A percentile compares a stretch with the other conserved stretches of the same genome.
phyloP scores from a whole-genome alignment of 805 yeast species.

The Suhomyces canberraensis region DNA sequence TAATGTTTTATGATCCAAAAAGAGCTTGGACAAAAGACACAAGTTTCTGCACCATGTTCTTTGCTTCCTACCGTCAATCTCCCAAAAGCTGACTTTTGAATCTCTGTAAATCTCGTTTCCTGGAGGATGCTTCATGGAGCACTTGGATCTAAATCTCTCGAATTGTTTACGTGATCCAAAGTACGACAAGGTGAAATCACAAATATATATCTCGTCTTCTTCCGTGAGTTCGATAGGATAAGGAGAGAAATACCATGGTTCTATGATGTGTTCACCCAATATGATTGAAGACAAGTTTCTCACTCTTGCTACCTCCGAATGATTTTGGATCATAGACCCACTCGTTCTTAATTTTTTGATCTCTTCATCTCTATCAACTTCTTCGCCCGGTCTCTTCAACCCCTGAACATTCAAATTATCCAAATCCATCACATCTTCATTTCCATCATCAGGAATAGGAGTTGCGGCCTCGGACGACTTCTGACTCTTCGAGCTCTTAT shows the following conservation, averaged over 20 bases:
- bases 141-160: constrained; percentile 84
- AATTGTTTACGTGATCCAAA: constrained; percentile 89
- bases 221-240: constrained; percentile 94
- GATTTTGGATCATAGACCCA: constrained; percentile 95
- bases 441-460: constrained; percentile 24
- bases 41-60: constrained; percentile 96
- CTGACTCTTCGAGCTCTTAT: constrained; percentile 18
- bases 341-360: constrained; percentile 86
- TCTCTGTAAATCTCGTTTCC: constrained; percentile 97
- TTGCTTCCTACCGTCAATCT: constrained; percentile 94
- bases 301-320: constrained; percentile 85
- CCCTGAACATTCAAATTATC: constrained; percentile 88
- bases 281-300: constrained; percentile 76
- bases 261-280: constrained; percentile 87
- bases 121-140: constrained; percentile 93
- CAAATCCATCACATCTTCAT: constrained; percentile 74
- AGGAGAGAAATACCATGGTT: constrained; percentile 99
- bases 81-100: constrained; percentile 89
- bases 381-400: constrained; percentile 59
- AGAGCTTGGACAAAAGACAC: constrained; percentile 84
- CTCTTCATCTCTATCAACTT: constrained; percentile 83
- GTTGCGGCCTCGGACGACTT: constrained; percentile 15
- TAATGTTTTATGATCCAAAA: constrained; percentile 91
- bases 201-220: constrained; percentile 83
- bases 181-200: constrained; percentile 86